Evolutionary conservation across 2,329 filamentous ascomycete species (phyloP), one percentile per base, ranked within the genome.

Genomic region (Xylariaceae sp.): DNA sequence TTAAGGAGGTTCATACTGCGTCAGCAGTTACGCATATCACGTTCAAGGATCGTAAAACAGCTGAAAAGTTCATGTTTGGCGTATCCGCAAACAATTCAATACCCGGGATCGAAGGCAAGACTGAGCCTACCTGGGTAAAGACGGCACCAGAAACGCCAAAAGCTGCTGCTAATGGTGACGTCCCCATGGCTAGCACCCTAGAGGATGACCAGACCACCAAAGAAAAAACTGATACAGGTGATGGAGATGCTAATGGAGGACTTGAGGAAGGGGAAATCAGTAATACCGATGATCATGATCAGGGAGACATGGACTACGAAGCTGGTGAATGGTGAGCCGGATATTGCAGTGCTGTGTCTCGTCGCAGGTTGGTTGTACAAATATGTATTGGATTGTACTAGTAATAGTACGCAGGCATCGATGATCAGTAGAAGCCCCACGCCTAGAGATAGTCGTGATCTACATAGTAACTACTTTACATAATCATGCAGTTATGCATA

Each of bases 21-120:
- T 69, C 77, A 0, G 58, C 70, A 1, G 67, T 72, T 0, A 82
- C 84, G 1, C 73, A 80, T 47, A 80, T 89, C 45, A 81, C 80
- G 5, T 89, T 89, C 67, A 84, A 82, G 52, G 84, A 88, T 64
- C 82, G 85, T 52, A 83, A 83, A 66, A 86, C 87, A 11, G 89
- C 88, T 3, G 89, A 93, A 68, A 85, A 80, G 59, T 86, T 88
- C 63, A 82, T 81, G 73, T 82, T 83, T 63, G 76, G 81, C n/a
- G 68, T 81, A 40, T 65, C 66, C 11, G 58, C 64, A 5, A 77
- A 77, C 39, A 78, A 79, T 36, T 73, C 80, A 16, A 82, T 92
- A 33, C 83, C 86, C 0, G 82, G 84, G 6, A 73, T 90, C 9
- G 73, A 79, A 1, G 85, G 82, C 35, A 81, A 81, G 39, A 76